Evolutionary conservation across 1,284 basidiomycete species (phyloP).

Genomic region (Puccinia sorghi): DNA sequence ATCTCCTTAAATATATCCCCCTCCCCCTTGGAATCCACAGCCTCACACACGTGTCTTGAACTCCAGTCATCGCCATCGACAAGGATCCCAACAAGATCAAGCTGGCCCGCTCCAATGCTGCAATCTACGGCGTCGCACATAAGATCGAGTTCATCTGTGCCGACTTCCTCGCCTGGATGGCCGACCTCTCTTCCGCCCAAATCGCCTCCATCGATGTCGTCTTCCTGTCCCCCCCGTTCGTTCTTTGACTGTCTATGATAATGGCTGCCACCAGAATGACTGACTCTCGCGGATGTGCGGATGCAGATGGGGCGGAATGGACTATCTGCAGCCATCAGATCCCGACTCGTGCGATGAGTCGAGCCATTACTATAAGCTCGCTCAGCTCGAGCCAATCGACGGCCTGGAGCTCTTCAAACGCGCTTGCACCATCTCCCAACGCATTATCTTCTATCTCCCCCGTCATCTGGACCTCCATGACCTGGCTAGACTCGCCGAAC

Average conservation of each 20-base stretch:
- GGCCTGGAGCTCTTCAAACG: conserved; percentile 78
- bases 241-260: conserved; percentile 57
- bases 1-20: neutral
- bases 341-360: neutral
- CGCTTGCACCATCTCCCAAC: conserved; percentile 69
- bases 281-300: neutral
- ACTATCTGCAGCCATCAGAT: neutral
- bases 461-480: conserved; percentile 77
- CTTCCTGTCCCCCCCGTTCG: conserved; percentile 92
- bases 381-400: conserved; percentile 73
- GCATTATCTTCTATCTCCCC: conserved; percentile 87
- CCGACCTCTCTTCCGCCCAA: conserved; percentile 59
- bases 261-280: too few relatives aligned
- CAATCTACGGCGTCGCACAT: conserved; percentile 87
- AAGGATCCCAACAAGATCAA: conserved; percentile 77
- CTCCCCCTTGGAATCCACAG: neutral
- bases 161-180: conserved; percentile 80
- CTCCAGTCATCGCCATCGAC: conserved; percentile 86
- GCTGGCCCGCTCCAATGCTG: conserved; percentile 86
- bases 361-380: conserved; percentile 67
- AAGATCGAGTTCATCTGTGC: conserved; percentile 89
- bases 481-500: conserved; percentile 64
- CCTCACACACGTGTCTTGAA: neutral
- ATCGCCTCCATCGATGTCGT: conserved; percentile 66
- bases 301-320: conserved; percentile 43